A percentile compares a stretch with the other conserved stretches of the same genome.
These are phyloP conservation scores for Boletus rubroflammeus DNA, from an alignment of 768 basidiomycete species.

Conservation along the genomic window DNA sequence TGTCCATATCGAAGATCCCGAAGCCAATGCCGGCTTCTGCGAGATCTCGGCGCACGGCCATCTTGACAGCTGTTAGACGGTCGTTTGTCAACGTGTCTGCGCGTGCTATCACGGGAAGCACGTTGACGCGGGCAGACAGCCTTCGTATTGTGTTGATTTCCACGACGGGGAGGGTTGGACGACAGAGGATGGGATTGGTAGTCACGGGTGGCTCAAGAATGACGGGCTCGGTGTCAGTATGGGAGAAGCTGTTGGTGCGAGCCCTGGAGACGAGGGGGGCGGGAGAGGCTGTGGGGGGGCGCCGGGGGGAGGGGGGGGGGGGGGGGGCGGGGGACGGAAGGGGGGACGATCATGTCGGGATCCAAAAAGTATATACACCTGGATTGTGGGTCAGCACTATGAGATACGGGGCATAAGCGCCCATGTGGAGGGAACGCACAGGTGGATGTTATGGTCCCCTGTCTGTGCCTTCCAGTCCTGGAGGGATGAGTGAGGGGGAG, in stretches of 20 bases:
- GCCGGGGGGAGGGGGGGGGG: no score
- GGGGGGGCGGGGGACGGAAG: conserved; percentile 61
- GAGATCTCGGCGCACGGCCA: conserved; percentile 75
- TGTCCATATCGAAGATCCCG: conserved; percentile 82
- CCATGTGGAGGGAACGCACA: conserved; percentile 46
- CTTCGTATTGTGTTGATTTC: conserved; percentile 80
- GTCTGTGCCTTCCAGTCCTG: conserved; percentile 70
- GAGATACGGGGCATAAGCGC: conserved; percentile 29
- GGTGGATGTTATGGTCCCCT: conserved; percentile 77
- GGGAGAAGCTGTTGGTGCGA: conserved; percentile 69
- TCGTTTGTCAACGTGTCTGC: conserved; percentile 82
- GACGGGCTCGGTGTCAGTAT: conserved; percentile 68
- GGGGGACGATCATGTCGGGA: conserved; percentile 76
- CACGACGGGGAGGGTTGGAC: conserved; percentile 61
- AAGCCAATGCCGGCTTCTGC: conserved; percentile 85
- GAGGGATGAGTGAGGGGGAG: conserved; percentile 20
- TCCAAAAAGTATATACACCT: conserved; percentile 88
- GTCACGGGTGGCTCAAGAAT: conserved; percentile 78
- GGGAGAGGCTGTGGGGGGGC: no score
- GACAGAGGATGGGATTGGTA: conserved; percentile 63
- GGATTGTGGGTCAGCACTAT: conserved; percentile 22
- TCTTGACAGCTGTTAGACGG: conserved; percentile 73
- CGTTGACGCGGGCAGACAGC: conserved; percentile 78
- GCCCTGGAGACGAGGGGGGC: conserved; percentile 65
- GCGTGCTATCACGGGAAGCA: conserved; percentile 80